Conservation (phyloP, 139 green algal genomes). For the Chlorella ohadii region DNA sequence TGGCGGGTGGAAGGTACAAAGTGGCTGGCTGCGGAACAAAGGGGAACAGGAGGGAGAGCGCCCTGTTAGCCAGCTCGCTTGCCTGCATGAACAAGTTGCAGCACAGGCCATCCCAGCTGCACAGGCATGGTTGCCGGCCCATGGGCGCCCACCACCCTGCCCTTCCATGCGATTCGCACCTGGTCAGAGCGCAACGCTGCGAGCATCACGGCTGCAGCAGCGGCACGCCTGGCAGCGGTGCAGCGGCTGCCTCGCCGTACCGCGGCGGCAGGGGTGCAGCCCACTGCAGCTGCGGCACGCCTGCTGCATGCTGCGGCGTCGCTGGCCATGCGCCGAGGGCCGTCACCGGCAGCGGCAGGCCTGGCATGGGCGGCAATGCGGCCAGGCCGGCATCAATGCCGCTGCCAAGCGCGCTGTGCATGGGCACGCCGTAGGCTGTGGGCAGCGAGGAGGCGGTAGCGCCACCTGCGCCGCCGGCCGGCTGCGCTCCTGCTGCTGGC, state of each 20-base stretch:
- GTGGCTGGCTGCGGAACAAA: too few species aligned
- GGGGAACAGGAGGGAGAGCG: too few species aligned
- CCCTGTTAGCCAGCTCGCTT: too few species aligned
- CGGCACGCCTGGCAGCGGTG: too few species aligned
- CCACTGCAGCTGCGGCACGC: constrained; percentile 10
- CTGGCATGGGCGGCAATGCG: background rate
- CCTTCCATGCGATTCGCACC: too few species aligned
- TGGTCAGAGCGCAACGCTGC: too few species aligned
- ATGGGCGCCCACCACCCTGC: too few species aligned
- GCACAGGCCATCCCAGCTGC: too few species aligned
- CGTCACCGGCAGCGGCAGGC: background rate
- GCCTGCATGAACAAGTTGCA: too few species aligned
- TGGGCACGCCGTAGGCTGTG: background rate
- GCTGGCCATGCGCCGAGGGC: background rate
- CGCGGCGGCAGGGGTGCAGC: background rate
- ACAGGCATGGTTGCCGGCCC: too few species aligned
- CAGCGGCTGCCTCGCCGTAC: background rate
- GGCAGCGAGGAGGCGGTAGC: background rate
- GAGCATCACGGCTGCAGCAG: too few species aligned
- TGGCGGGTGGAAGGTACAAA: too few species aligned
- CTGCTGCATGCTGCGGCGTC: background rate
- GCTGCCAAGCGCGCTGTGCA: background rate
- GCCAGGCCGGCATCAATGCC: background rate
- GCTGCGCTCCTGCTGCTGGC: background rate
- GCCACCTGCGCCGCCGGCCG: background rate